Percentiles rank a stretch among this genome's conserved stretches.
Evolutionary conservation across 1,284 basidiomycete species (phyloP).

Genomic region (Fomitopsis pinicola): DNA sequence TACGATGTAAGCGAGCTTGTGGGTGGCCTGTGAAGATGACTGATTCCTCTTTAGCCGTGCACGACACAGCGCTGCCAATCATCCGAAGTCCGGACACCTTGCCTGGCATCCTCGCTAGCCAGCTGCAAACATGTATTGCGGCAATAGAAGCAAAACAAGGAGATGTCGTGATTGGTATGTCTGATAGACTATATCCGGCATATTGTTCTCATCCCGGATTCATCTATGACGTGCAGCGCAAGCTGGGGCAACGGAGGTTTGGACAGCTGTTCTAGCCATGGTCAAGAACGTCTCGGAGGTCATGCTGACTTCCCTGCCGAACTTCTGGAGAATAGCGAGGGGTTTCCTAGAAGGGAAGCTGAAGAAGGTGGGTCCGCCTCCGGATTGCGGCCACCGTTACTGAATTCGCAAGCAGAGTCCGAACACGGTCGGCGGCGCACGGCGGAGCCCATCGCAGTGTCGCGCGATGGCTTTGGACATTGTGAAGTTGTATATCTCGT

Average conservation of each 20-base stretch:
- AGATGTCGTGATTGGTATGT: constrained; percentile 62
- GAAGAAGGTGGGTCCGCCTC: constrained; percentile 56
- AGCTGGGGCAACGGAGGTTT: constrained; percentile 64
- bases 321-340: constrained; percentile 92
- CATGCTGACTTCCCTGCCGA: constrained; percentile 74
- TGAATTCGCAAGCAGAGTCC: constrained; percentile 15
- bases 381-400: neutral
- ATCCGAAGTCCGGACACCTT: constrained; percentile 34
- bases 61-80: constrained; percentile 37
- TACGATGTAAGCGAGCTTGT: constrained; percentile 46
- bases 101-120: constrained; percentile 41
- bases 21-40: neutral
- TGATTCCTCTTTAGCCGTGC: constrained; percentile 31
- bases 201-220: neutral
- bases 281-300: constrained; percentile 70
- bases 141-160: constrained; percentile 62
- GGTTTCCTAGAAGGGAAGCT: constrained; percentile 91
- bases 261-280: constrained; percentile 77
- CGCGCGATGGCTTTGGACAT: constrained; percentile 90
- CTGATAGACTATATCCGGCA: neutral
- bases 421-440: constrained; percentile 23
- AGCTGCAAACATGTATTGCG: constrained; percentile 53
- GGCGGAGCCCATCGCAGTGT: constrained; percentile 81
- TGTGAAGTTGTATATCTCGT: constrained; percentile 82
- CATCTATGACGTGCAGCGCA: constrained; percentile 23